phyloP scores from a whole-genome alignment of 192 early-diverging fungal genomes.

The Coemansia sp. region DNA sequence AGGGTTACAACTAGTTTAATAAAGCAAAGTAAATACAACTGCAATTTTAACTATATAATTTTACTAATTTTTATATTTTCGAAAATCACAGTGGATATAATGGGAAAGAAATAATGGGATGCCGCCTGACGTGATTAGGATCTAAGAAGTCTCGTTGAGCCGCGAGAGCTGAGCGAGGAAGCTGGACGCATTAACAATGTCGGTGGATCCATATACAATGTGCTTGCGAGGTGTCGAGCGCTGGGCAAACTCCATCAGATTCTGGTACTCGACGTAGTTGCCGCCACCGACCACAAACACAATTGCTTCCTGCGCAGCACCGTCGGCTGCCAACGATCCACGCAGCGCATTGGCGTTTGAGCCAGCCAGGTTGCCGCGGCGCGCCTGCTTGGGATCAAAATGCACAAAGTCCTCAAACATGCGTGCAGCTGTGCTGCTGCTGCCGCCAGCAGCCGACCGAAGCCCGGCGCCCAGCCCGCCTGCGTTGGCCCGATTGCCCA shows the following conservation, averaged over 20 bases:
- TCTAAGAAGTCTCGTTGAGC: conserved; percentile 48
- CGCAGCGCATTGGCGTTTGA: conserved; percentile 38
- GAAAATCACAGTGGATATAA: no score
- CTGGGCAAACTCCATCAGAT: conserved; percentile 85
- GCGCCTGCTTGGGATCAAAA: conserved; percentile 82
- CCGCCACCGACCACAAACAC: conserved; percentile 99
- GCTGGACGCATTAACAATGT: conserved; percentile 74
- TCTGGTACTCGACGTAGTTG: conserved; percentile 98
- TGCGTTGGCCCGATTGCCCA: conserved; percentile 62
- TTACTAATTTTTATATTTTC: no score
- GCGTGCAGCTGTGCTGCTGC: conserved; percentile 15
- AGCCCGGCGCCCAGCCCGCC: conserved; percentile 13
- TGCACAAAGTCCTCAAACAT: conserved; percentile 80
- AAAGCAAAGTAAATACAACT: not conserved
- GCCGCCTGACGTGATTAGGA: not conserved
- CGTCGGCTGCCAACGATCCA: conserved; percentile 40
- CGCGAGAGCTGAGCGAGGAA: conserved; percentile 79
- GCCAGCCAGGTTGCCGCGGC: conserved; percentile 57
- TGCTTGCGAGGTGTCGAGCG: conserved; percentile 67
- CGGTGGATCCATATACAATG: conserved; percentile 94
- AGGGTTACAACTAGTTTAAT: not conserved
- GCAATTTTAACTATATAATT: not conserved
- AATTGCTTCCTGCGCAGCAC: conserved; percentile 81
- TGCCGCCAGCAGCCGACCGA: conserved; percentile 5
- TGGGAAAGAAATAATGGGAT: not conserved